Conservation (phyloP, 331 rosid species). For the Pyracantha coccinea region DNA sequence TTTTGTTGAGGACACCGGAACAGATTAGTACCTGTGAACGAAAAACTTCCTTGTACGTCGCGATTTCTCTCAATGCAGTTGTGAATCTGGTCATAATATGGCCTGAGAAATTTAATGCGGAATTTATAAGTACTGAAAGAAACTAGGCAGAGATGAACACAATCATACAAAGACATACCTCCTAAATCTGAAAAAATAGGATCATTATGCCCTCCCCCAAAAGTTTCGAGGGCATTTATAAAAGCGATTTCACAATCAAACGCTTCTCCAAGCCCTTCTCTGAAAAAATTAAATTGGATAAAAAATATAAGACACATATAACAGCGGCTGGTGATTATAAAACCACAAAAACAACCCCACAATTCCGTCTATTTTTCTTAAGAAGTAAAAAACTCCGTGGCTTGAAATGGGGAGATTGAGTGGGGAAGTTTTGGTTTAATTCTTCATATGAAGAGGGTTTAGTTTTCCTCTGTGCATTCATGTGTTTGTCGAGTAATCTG, state of each 20-base stretch:
- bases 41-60: slow-evolving; percentile 52
- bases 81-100: slow-evolving; percentile 47
- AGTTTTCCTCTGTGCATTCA: not conserved
- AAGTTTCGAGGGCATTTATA: slow-evolving; percentile 49
- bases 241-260: slow-evolving; percentile 49
- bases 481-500: not conserved
- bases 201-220: slow-evolving; percentile 58
- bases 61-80: slow-evolving; percentile 51
- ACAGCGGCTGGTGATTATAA: not conserved
- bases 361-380: no score
- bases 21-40: slow-evolving; percentile 37
- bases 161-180: slow-evolving; percentile 29
- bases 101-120: slow-evolving; percentile 29
- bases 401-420: no score
- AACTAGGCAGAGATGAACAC: not conserved
- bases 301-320: not conserved
- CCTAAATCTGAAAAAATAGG: slow-evolving; percentile 54
- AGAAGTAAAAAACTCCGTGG: no score
- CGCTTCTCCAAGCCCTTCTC: slow-evolving; percentile 65
- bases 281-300: slow-evolving; percentile 12
- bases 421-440: no score
- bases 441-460: not conserved
- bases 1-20: not conserved
- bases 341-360: not conserved
- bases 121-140: not conserved